Conservation (phyloP, 2,329 filamentous ascomycete species). For the Colletotrichum orbiculare region DNA sequence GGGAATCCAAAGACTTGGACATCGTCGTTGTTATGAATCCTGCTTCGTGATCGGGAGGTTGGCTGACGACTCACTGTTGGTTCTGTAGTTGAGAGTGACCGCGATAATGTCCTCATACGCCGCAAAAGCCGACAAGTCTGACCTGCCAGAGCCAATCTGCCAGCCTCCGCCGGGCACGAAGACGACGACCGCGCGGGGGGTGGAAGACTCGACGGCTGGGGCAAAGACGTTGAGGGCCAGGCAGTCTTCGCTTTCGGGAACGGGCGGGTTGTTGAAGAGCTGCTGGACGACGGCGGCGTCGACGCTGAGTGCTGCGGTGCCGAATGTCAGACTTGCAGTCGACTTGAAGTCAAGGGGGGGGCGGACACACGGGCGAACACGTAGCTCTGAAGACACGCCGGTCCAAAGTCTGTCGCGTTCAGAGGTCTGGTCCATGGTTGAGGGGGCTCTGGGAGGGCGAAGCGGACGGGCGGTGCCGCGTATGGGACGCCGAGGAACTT, state of each 20-base stretch:
- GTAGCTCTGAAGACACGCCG: conserved; percentile 19
- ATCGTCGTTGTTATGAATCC: neutral
- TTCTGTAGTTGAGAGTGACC: conserved; percentile 43
- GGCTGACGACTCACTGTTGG: conserved; percentile 37
- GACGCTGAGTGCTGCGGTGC: conserved; percentile 36
- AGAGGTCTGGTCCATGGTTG: conserved; percentile 1
- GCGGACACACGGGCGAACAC: neutral
- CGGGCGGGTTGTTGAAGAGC: conserved; percentile 37
- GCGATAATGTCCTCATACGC: conserved; percentile 43
- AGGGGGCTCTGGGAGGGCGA: neutral
- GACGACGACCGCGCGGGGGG: conserved; percentile 38
- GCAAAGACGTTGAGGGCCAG: conserved; percentile 44
- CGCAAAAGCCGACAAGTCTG: conserved; percentile 41
- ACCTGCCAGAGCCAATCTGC: conserved; percentile 39
- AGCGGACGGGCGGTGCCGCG: conserved; percentile 60
- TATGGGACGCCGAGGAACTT: conserved; percentile 64
- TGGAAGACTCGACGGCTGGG: conserved; percentile 23
- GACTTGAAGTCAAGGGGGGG: too few species aligned
- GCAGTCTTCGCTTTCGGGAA: conserved; percentile 44
- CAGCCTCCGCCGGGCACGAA: conserved; percentile 43
- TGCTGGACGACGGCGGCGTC: conserved; percentile 37
- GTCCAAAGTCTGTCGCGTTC: conserved; percentile 1
- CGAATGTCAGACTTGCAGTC: neutral
- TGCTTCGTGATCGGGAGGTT: neutral
- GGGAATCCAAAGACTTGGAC: conserved; percentile 39